Base-by-base conservation (phyloP, 129 eudicot genomes). In the Artemisia tridentata region DNA sequence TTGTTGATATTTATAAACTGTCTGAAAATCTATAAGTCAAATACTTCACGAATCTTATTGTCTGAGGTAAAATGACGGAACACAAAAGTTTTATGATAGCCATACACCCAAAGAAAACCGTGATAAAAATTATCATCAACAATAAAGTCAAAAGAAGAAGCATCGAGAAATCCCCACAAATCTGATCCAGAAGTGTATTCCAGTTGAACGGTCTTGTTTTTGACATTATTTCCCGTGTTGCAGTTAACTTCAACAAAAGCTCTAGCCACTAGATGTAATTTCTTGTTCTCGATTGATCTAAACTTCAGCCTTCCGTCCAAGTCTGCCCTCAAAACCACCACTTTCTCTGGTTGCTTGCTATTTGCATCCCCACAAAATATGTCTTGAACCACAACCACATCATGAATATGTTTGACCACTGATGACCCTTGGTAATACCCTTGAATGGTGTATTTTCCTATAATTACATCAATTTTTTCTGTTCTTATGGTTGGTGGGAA, bases 401-500 rank as follows among this genome's bases (percentile, higher is more conserved):
- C 23, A 20, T 20, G 23, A 20, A 20, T 20, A 20, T 20, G 23
- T 20, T 20, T 20, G 23, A 20, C 23, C 23, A 20, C 23, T 20
- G 47, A 0, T 6, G 57, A 1, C 61, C 72, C 72, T 68, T 68
- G 72, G 11, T 68, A 68, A 50, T 50, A 68, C 48, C 61, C 61
- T 50, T 10, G 25, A 29, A 50, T 68, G 3, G n/a, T 13, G 15
- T 67, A 48, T 14, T 7, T n/a, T 67, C 13, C 72, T 10, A 21
- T 50, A 11, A 46, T 50, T 1, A 49, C 21, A 13, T 14, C 23
- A 1, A 1, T 3, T 17, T 12, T 13, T 2, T 15, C 7, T 23
- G 6, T 46, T 12, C 6, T 23, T 23, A 7, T 18, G 58, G 45
- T 15, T 68, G 60, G 72, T 51, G 60, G 31, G 31, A 27, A 4